Conservation (phyloP, 2,329 filamentous ascomycete genomes). For the Curvularia hawaiiensis region DNA sequence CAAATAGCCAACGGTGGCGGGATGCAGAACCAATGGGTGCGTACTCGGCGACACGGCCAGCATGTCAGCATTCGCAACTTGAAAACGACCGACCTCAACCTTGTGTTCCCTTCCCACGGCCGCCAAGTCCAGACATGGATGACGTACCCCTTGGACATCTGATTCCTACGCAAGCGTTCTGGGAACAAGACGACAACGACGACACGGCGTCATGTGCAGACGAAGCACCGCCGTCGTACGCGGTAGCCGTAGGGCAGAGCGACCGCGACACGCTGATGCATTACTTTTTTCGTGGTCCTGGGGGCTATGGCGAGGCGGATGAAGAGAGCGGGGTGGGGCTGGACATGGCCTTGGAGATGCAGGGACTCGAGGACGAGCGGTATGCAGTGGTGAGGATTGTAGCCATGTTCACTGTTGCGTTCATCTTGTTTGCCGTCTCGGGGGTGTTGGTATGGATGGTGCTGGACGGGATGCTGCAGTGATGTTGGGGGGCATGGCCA, state of each 20-base stretch:
- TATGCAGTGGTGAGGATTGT: slow-evolving; percentile 33
- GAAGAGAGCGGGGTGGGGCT: slow-evolving; percentile 18
- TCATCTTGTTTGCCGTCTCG: slow-evolving; percentile 28
- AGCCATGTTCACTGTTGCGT: slow-evolving; percentile 31
- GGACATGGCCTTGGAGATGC: slow-evolving; percentile 15
- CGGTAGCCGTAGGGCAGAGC: slow-evolving; percentile 30
- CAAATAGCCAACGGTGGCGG: neutral
- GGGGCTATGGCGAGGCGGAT: slow-evolving; percentile 9
- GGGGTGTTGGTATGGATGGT: slow-evolving; percentile 26
- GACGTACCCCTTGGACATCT: slow-evolving; percentile 39
- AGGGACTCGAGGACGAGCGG: slow-evolving; percentile 28
- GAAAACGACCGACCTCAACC: slow-evolving; percentile 5
- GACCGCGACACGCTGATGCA: slow-evolving; percentile 36
- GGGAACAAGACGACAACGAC: neutral
- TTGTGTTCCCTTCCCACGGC: slow-evolving; percentile 13
- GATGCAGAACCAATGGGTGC: neutral
- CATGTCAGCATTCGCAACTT: slow-evolving; percentile 32
- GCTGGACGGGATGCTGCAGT: slow-evolving; percentile 8
- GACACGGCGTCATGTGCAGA: slow-evolving; percentile 20
- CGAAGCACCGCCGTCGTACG: slow-evolving; percentile 38
- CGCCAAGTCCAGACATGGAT: slow-evolving; percentile 21
- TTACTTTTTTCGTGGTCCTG: slow-evolving; percentile 18
- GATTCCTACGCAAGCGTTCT: slow-evolving; percentile 16
- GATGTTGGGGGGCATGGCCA: neutral
- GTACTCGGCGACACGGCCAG: neutral